Evolutionary conservation across 192 early-diverging fungal species (phyloP).

Genomic region (Linnemannia schmuckeri): DNA sequence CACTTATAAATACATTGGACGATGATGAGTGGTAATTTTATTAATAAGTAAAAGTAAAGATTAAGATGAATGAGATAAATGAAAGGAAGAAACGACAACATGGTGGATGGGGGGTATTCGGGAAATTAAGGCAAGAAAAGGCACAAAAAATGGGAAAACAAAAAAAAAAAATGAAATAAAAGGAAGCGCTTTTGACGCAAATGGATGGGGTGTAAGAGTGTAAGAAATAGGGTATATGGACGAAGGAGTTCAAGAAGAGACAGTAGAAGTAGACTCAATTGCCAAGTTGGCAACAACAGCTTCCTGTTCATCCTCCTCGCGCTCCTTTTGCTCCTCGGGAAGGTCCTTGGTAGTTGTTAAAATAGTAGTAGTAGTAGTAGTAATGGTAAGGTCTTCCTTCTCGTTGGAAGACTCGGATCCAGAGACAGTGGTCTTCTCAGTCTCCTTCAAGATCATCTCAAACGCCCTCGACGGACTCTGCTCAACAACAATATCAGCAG

Average conservation of each 20-base stretch:
- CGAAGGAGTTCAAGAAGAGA: neutral
- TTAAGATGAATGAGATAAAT: neutral
- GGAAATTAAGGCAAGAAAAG: neutral
- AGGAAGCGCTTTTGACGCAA: neutral
- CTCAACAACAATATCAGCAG: neutral
- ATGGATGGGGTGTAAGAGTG: neutral
- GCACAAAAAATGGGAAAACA: neutral
- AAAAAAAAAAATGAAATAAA: neutral
- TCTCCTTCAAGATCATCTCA: conserved; percentile 38
- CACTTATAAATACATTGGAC: neutral
- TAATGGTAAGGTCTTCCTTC: neutral
- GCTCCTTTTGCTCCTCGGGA: neutral
- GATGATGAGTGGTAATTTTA: neutral
- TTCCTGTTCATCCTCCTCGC: neutral
- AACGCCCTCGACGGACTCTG: neutral
- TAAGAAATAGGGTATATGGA: neutral
- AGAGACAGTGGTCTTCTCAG: conserved; percentile 16
- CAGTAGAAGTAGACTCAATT: neutral
- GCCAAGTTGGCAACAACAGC: neutral
- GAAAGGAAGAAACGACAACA: neutral
- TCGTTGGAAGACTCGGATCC: neutral
- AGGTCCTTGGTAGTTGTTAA: neutral
- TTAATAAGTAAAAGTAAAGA: neutral
- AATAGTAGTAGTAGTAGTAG: neutral
- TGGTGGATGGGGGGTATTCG: neutral